Evolutionary conservation across 2,329 filamentous ascomycete genomes (phyloP), one percentile per base, ranked within the genome.

Genomic region (Colletotrichum orchidophilum): DNA sequence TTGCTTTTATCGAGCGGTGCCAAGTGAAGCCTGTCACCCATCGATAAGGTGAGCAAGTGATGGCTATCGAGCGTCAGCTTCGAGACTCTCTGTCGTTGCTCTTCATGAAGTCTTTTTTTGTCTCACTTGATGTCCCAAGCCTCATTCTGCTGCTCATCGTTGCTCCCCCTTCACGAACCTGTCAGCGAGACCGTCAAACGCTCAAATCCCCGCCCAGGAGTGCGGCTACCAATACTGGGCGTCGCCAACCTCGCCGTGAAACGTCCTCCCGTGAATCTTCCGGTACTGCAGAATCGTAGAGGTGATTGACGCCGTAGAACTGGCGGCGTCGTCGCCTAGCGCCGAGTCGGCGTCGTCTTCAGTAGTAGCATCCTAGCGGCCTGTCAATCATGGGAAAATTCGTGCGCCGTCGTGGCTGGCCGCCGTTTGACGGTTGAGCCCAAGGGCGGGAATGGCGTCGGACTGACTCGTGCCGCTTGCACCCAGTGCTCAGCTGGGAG

Each of bases 61-160:
- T 80, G 78, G 21, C 77, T 77, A 15, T 7, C 6, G 9, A 11
- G 9, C 11, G 50, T 35, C 33, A 74, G 27, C 31, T 11, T 27
- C 46, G n/a, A 12, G 1, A 4, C 24, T 11, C 12, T 18, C 18
- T 3, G 49, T 24, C 12, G 5, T 27, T 1, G 27, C 21, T 31
- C 26, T 12, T 11, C 8, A 5, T 15, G n/a, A 5, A 26, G 8
- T 11, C 2, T 65, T 77, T 75, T 69, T 74, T 77, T 75, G 69
- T 74, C 63, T 63, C 27, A 68, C 64, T 71, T 71, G 9, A 82
- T 76, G 24, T 82, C 80, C 72, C 80, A 74, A 0, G 76, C 74
- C 21, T 81, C 75, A n/a, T 73, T 78, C 49, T 80, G 78, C 26
- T 63, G 70, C 29, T 78, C 78, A 60, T 82, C 80, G 46, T 81